Evolutionary conservation across 2,329 filamentous ascomycete genomes (phyloP), one percentile per base, ranked within the genome.

Genomic region (Setomelanomma holmii): DNA sequence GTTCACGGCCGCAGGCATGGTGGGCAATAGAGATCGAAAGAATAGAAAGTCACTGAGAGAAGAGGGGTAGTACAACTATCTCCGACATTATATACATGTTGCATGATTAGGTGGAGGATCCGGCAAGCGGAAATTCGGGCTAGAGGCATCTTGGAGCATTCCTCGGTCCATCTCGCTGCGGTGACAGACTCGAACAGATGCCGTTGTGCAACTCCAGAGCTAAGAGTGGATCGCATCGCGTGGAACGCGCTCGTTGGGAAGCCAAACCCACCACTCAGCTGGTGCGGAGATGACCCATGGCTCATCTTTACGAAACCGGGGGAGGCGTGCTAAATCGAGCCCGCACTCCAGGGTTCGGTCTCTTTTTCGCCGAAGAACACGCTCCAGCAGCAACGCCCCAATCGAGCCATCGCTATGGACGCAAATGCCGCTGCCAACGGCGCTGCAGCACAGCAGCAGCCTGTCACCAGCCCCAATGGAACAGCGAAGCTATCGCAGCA

Each of bases 131-230:
- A 61, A 57, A 61, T 49, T 38, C 44, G 49, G 49, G 44, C 58
- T 40, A 59, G 36, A 55, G 45, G 14, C 35, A 33, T 22, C 21
- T 11, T 35, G 35, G 20, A 20, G 20, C 47, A 50, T 52, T 48
- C 45, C 51, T 73, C 69, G 70, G 70, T 60, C 40, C 50, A 72
- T 68, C 64, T 73, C 64, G 60, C 57, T 64, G 67, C 68, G 63
- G 68, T 53, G 34, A 20, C 35, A 47, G 51, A 19, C 47, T 65
- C 60, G 53, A 63, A 40, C n/a, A 53, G 48, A 58, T 49, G 39
- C 41, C 22, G 45, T 45, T 54, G 57, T 19, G 45, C 53, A 34
- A 49, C 48, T 40, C 36, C 35, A 23, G 20, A 44, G 53, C 57
- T 43, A 36, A 40, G 41, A 45, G 66, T 68, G 66, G 63, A 64